Conservation (phyloP, 768 basidiomycete genomes). For the Tephrocybe rancida region DNA sequence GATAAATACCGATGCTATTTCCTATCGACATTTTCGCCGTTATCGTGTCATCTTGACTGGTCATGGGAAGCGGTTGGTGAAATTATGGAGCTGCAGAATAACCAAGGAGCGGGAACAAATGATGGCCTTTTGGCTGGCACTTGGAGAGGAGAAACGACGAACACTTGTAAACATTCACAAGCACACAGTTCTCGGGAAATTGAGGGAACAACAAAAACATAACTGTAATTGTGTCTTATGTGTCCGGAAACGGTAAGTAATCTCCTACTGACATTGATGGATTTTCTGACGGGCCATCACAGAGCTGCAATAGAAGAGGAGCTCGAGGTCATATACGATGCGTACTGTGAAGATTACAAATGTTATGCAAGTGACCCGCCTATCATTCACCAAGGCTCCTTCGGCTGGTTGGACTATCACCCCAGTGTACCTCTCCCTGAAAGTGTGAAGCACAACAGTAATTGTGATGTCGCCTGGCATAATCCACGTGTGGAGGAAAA, state of each 20-base stretch:
- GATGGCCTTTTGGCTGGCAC: constrained; percentile 95
- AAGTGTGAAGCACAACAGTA: constrained; percentile 94
- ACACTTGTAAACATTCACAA: constrained; percentile 97
- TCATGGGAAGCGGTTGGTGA: too few species aligned
- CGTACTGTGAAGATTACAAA: constrained; percentile 99
- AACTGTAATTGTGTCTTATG: constrained; percentile 95
- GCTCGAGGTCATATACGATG: constrained; percentile 99
- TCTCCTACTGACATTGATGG: constrained; percentile 26
- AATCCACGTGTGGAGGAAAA: constrained; percentile 68
- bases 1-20: too few species aligned
- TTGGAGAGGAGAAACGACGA: constrained; percentile 87
- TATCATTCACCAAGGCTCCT: constrained; percentile 93
- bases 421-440: constrained; percentile 97
- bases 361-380: constrained; percentile 98
- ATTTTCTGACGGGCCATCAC: constrained; percentile 13
- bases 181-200: constrained; percentile 95
- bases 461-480: constrained; percentile 64
- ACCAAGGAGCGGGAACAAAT: constrained; percentile 95
- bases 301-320: constrained; percentile 99
- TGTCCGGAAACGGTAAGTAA: constrained; percentile 89
- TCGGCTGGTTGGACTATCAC: constrained; percentile 87
- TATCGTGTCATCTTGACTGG: too few species aligned
- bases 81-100: constrained; percentile 94
- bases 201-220: constrained; percentile 99
- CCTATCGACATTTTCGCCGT: too few species aligned